Conservation (phyloP, 1,284 basidiomycete species). For the Stygiomarasmius scandens region DNA sequence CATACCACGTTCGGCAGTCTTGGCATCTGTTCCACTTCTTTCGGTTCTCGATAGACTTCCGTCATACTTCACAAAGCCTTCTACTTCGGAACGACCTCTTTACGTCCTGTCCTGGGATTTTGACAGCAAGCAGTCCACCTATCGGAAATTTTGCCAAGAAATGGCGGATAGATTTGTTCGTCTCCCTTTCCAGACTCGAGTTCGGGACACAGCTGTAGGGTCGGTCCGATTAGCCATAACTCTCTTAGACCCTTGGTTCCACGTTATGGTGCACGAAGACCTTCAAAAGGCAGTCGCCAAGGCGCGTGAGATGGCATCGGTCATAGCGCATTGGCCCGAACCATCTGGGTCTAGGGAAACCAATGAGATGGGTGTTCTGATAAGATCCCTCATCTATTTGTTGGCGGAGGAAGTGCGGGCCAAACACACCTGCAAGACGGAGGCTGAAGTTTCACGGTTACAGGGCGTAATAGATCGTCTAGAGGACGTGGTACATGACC, state of each 20-base stretch:
- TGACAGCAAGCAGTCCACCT: constrained; percentile 55
- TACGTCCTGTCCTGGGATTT: constrained; percentile 58
- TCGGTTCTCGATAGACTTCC: constrained; percentile 66
- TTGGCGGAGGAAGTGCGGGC: constrained; percentile 66
- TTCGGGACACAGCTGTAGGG: constrained; percentile 66
- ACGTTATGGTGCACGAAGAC: constrained; percentile 48
- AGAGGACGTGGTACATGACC: constrained; percentile 27
- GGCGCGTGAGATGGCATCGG: constrained; percentile 55
- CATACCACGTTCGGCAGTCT: constrained; percentile 64
- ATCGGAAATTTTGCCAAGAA: constrained; percentile 69
- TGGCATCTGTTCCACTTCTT: constrained; percentile 68
- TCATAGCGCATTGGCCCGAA: constrained; percentile 70
- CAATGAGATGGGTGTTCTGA: constrained; percentile 57
- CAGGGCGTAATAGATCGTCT: constrained; percentile 53
- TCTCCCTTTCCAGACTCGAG: constrained; percentile 51
- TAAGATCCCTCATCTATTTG: constrained; percentile 57
- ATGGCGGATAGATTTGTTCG: constrained; percentile 64
- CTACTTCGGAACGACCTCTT: constrained; percentile 21
- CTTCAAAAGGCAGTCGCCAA: constrained; percentile 47
- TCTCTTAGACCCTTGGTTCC: constrained; percentile 71
- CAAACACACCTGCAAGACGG: constrained; percentile 35
- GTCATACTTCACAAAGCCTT: constrained; percentile 62
- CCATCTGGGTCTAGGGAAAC: constrained; percentile 66
- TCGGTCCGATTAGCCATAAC: constrained; percentile 66
- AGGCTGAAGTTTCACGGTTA: constrained; percentile 44